A percentile compares a stretch with the other conserved stretches of the same genome.
phyloP scores from a whole-genome alignment of 768 basidiomycete species.

The Hebeloma cylindrosporum region DNA sequence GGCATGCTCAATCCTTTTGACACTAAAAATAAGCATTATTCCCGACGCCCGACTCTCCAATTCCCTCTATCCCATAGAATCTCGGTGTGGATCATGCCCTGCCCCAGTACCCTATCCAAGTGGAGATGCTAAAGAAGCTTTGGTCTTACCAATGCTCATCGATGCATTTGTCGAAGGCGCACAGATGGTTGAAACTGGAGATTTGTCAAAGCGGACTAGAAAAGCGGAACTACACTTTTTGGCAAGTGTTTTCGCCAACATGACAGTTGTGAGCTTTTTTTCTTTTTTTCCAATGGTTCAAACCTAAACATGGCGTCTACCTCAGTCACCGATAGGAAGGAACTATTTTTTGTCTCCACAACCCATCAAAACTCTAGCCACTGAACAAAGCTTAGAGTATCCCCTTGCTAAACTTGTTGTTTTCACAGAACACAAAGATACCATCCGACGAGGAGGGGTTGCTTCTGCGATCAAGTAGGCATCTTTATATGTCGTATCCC shows the following conservation, averaged over 20 bases:
- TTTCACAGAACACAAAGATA: constrained; percentile 89
- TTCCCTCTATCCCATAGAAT: constrained; percentile 70
- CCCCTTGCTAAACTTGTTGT: constrained; percentile 78
- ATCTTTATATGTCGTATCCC: constrained; percentile 5
- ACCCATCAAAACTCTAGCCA: constrained; percentile 48
- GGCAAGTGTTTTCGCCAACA: constrained; percentile 91
- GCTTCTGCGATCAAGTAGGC: constrained; percentile 83
- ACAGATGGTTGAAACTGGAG: constrained; percentile 47
- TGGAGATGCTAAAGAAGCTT: constrained; percentile 49
- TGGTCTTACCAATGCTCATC: constrained; percentile 78
- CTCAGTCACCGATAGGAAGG: constrained; percentile 74
- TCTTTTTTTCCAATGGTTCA: not conserved
- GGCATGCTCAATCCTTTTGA: constrained; percentile 63
- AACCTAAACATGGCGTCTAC: constrained; percentile 1
- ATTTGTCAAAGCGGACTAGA: constrained; percentile 48
- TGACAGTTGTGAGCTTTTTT: constrained; percentile 62
- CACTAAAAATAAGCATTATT: constrained; percentile 65
- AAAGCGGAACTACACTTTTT: constrained; percentile 90
- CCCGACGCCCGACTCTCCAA: constrained; percentile 46
- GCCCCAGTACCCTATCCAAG: constrained; percentile 72
- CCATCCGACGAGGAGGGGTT: constrained; percentile 85
- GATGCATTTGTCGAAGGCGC: constrained; percentile 87
- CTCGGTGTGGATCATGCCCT: constrained; percentile 77
- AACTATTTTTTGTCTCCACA: constrained; percentile 75
- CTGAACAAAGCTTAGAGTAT: constrained; percentile 59